Evolutionary conservation across 768 basidiomycete genomes (phyloP).

Genomic region (Termitomyces sp.): DNA sequence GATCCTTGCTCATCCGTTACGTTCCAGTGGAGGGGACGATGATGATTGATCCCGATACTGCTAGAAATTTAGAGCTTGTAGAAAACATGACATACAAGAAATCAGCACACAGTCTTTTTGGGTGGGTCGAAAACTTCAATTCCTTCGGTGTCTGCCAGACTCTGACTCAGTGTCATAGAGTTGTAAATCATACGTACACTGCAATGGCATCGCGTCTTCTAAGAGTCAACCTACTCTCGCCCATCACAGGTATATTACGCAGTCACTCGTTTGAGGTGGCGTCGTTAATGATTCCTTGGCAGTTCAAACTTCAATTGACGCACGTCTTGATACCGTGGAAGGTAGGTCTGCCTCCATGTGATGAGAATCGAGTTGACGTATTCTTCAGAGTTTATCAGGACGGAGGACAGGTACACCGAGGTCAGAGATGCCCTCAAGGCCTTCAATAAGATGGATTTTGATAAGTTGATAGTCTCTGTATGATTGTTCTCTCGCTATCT

Average conservation of each 20-base stretch:
- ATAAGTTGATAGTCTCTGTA: slow-evolving; percentile 78
- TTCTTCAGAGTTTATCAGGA: slow-evolving; percentile 64
- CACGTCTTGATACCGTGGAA: slow-evolving; percentile 84
- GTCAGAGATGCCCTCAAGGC: slow-evolving; percentile 66
- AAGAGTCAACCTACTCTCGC: slow-evolving; percentile 77
- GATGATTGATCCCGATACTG: slow-evolving; percentile 91
- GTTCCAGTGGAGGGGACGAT: slow-evolving; percentile 86
- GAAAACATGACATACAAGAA: slow-evolving; percentile 67
- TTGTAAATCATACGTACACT: slow-evolving; percentile 80
- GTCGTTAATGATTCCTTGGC: not conserved
- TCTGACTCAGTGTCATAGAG: slow-evolving; percentile 24
- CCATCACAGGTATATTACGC: slow-evolving; percentile 56
- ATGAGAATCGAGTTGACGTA: slow-evolving; percentile 1
- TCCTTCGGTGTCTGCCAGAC: not conserved
- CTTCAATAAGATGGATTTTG: slow-evolving; percentile 81
- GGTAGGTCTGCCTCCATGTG: slow-evolving; percentile 35
- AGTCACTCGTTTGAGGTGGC: too few species aligned
- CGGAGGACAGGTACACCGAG: slow-evolving; percentile 70
- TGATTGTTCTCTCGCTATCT: slow-evolving; percentile 9
- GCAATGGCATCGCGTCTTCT: slow-evolving; percentile 87
- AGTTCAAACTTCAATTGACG: slow-evolving; percentile 68
- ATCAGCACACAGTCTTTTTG: slow-evolving; percentile 73
- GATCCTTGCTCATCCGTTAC: slow-evolving; percentile 73
- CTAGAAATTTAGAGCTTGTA: slow-evolving; percentile 85
- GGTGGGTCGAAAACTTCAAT: slow-evolving; percentile 41